phyloP scores from a whole-genome alignment of 768 basidiomycete genomes.

The Termitomyces eurrhizus region DNA sequence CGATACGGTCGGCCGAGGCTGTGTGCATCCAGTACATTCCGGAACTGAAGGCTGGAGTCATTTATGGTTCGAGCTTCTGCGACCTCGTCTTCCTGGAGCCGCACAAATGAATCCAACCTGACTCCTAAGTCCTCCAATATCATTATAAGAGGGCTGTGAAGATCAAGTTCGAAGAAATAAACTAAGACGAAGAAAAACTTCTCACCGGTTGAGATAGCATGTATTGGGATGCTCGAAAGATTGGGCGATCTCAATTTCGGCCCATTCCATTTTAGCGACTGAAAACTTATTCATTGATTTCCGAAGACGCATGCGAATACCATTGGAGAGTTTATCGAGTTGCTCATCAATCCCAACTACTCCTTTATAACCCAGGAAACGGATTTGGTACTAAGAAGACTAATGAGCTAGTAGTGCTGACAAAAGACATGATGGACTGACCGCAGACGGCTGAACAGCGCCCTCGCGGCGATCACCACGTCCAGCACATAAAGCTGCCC shows the following conservation, averaged over 20 bases:
- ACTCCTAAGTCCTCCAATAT: conserved; percentile 76
- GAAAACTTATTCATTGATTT: conserved; percentile 76
- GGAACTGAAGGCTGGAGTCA: conserved; percentile 48
- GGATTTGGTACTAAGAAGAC: conserved; percentile 63
- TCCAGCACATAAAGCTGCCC: conserved; percentile 46
- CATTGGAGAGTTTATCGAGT: conserved; percentile 38
- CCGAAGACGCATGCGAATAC: conserved; percentile 66
- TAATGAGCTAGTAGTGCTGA: neutral
- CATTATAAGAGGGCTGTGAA: conserved; percentile 65
- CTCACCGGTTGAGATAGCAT: conserved; percentile 72
- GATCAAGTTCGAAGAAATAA: neutral
- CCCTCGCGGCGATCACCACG: conserved; percentile 30
- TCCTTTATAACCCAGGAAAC: conserved; percentile 83
- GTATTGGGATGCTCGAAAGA: conserved; percentile 55
- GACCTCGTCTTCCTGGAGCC: conserved; percentile 59
- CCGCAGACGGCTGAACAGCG: conserved; percentile 53
- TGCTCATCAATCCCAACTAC: conserved; percentile 65
- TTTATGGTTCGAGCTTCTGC: conserved; percentile 55
- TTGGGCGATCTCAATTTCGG: conserved; percentile 71
- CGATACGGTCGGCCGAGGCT: conserved; percentile 41
- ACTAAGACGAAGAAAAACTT: neutral
- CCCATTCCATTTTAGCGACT: conserved; percentile 39
- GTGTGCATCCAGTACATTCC: conserved; percentile 45
- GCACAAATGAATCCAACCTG: conserved; percentile 48
- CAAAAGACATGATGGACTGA: conserved; percentile 29